phyloP scores from a whole-genome alignment of 805 yeast genomes.

The Yarrowia alimentaria region DNA sequence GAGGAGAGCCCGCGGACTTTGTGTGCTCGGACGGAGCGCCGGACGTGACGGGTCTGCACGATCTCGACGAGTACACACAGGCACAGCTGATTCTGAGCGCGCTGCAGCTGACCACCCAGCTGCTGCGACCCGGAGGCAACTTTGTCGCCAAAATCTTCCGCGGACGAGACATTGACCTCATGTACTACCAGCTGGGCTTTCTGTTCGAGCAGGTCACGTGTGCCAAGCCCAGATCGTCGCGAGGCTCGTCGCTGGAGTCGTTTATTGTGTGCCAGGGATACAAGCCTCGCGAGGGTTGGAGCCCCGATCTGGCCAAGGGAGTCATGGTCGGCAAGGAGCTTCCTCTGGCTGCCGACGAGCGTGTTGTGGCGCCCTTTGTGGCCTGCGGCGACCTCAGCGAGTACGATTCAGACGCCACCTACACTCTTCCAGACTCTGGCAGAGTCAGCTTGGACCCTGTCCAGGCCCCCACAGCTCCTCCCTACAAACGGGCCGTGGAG shows the following conservation, averaged over 20 bases:
- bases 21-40: slow-evolving; percentile 99
- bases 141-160: slow-evolving; percentile 96
- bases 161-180: slow-evolving; percentile 90
- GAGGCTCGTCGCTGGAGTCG: slow-evolving; percentile 93
- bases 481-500: slow-evolving; percentile 88
- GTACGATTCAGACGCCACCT: slow-evolving; percentile 95
- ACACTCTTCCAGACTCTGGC: slow-evolving; percentile 49
- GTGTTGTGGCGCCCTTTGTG: slow-evolving; percentile 82
- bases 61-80: slow-evolving; percentile 93
- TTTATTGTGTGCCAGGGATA: slow-evolving; percentile 91
- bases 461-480: slow-evolving; percentile 95
- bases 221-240: slow-evolving; percentile 92
- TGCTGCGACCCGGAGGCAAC: slow-evolving; percentile 83
- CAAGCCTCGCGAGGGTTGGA: slow-evolving; percentile 80
- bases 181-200: slow-evolving; percentile 88
- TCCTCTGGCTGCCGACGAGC: slow-evolving; percentile 48
- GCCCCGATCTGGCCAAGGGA: slow-evolving; percentile 45
- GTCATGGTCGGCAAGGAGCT: slow-evolving; percentile 44
- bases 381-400: slow-evolving; percentile 92
- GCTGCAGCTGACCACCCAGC: slow-evolving; percentile 83
- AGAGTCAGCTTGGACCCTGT: slow-evolving; percentile 76
- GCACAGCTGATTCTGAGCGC: slow-evolving; percentile 93
- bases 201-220: slow-evolving; percentile 85
- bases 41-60: slow-evolving; percentile 96
- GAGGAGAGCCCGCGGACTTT: slow-evolving; percentile 90